Evolutionary conservation across 2,329 filamentous ascomycete genomes (phyloP).

Genomic region (Nectriaceae sp.): DNA sequence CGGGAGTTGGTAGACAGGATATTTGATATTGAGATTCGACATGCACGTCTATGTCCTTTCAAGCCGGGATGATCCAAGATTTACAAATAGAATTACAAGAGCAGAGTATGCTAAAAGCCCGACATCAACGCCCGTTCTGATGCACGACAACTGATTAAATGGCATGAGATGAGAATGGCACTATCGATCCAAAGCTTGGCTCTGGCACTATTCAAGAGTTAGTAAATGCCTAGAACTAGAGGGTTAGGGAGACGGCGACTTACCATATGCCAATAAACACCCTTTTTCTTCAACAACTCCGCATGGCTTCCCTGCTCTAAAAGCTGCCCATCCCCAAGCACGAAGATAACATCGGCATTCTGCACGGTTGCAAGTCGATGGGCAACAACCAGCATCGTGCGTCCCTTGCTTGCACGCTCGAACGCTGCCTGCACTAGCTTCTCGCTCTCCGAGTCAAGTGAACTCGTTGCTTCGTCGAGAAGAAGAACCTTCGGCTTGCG

Average conservation of each 20-base stretch:
- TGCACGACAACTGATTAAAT: neutral
- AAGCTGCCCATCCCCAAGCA: conserved; percentile 66
- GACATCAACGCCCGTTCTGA: conserved; percentile 2
- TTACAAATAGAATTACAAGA: conserved; percentile 11
- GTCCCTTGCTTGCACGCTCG: conserved; percentile 60
- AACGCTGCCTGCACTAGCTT: conserved; percentile 68
- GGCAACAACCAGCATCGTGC: conserved; percentile 75
- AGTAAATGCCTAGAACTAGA: conserved; percentile 16
- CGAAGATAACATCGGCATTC: conserved; percentile 78
- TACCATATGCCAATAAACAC: conserved; percentile 62
- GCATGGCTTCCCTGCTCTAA: conserved; percentile 55
- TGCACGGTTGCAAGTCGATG: conserved; percentile 77
- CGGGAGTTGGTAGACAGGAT: conserved; percentile 10
- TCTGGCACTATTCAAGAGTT: conserved; percentile 52
- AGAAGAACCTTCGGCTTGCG: conserved; percentile 66
- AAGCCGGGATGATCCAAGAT: neutral
- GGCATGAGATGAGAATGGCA: neutral
- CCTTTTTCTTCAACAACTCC: conserved; percentile 52
- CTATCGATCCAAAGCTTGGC: conserved; percentile 57
- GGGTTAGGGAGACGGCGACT: conserved; percentile 25
- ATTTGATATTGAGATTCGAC: too few relatives aligned
- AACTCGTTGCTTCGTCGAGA: conserved; percentile 73
- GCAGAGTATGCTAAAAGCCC: conserved; percentile 7
- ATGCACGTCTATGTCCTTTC: conserved; percentile 5
- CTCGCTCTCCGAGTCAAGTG: conserved; percentile 65